phyloP scores from a whole-genome alignment of 192 early-diverging fungal species.

The Coemansia furcata region DNA sequence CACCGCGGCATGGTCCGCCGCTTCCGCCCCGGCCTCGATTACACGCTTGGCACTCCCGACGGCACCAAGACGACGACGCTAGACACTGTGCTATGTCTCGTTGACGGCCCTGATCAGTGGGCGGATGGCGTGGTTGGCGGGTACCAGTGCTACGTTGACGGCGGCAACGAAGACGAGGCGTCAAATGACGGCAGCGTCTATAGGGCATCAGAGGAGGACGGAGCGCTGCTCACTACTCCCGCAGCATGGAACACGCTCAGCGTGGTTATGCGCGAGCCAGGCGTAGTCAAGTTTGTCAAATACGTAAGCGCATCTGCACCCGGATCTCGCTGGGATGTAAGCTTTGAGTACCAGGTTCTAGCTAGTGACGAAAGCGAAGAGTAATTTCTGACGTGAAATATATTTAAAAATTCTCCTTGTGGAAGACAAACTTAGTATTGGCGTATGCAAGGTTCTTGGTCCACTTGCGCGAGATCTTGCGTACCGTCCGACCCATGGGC shows the following conservation, averaged over 20 bases:
- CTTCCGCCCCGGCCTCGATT: conserved; percentile 80
- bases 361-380: conserved; percentile 27
- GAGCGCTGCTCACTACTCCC: conserved; percentile 66
- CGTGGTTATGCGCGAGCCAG: conserved; percentile 70
- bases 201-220: conserved; percentile 59
- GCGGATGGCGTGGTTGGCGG: conserved; percentile 64
- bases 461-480: conserved; percentile 44
- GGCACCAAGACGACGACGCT: conserved; percentile 53
- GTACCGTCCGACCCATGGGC: conserved; percentile 59
- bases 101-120: conserved; percentile 53
- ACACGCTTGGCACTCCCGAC: conserved; percentile 68
- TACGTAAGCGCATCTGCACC: conserved; percentile 76
- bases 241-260: conserved; percentile 65
- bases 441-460: conserved; percentile 47
- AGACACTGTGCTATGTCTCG: conserved; percentile 66
- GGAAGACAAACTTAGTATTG: conserved; percentile 60
- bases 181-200: conserved; percentile 64
- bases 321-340: conserved; percentile 77
- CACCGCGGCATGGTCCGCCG: conserved; percentile 61
- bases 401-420: conserved; percentile 67
- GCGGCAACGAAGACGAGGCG: conserved; percentile 64
- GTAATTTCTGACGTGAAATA: not conserved
- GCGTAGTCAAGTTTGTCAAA: conserved; percentile 77
- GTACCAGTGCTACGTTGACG: conserved; percentile 75
- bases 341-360: conserved; percentile 63